These are phyloP conservation scores for Hypericum perforatum DNA, from an alignment of 345 rosid genomes.

Conservation along the genomic window DNA sequence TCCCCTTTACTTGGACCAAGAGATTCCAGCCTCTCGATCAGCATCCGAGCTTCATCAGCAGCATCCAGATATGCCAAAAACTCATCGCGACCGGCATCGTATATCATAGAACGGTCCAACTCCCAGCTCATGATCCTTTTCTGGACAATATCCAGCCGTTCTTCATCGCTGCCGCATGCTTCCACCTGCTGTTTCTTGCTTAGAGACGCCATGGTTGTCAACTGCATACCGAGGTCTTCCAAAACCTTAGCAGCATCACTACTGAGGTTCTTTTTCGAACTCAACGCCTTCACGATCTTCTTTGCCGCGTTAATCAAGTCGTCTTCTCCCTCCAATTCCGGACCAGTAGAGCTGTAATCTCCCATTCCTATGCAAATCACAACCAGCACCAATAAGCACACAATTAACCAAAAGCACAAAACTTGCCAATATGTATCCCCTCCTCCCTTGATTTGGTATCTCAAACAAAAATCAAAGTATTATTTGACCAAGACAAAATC, in stretches of 20 bases:
- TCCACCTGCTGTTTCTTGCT: slow-evolving; percentile 25
- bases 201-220: slow-evolving; percentile 34
- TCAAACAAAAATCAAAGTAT: too few relatives aligned
- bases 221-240: slow-evolving; percentile 48
- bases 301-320: slow-evolving; percentile 58
- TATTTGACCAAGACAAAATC: too few relatives aligned
- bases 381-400: slow-evolving; percentile 8
- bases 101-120: slow-evolving; percentile 62
- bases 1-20: slow-evolving; percentile 17
- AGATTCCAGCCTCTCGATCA: slow-evolving; percentile 48
- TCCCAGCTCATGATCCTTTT: slow-evolving; percentile 66
- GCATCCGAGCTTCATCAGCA: slow-evolving; percentile 40
- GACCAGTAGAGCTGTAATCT: slow-evolving; percentile 22
- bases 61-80: slow-evolving; percentile 41
- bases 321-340: slow-evolving; percentile 41
- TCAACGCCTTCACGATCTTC: slow-evolving; percentile 41
- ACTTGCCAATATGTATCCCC: too few relatives aligned
- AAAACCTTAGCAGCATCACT: slow-evolving; percentile 44
- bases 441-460: too few relatives aligned
- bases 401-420: too few relatives aligned
- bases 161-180: slow-evolving; percentile 28
- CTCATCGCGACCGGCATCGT: slow-evolving; percentile 53
- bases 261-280: slow-evolving; percentile 48
- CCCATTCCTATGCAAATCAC: slow-evolving; percentile 35
- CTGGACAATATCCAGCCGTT: slow-evolving; percentile 36